Evolutionary conservation across 163 green algal species (phyloP).

Genomic region (Trebouxiophyceae sp.): DNA sequence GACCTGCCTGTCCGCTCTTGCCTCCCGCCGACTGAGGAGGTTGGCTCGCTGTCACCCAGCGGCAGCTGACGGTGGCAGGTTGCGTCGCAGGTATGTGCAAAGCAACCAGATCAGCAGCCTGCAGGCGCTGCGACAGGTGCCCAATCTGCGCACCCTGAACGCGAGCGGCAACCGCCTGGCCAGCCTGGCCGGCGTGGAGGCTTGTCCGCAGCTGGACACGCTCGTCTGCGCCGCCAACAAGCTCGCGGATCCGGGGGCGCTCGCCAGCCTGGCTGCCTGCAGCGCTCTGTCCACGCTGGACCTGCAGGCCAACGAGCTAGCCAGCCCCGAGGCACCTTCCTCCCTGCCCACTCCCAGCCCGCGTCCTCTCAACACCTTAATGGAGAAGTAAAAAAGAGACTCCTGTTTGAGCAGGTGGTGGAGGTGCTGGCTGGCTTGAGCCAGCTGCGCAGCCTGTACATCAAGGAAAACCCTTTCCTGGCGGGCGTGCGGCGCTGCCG

Average conservation of each 20-base stretch:
- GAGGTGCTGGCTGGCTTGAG: conserved; percentile 32
- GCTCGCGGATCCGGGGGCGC: background rate
- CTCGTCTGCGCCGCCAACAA: conserved; percentile 3
- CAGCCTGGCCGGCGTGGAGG: conserved; percentile 35
- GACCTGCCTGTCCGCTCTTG: conserved; percentile 69
- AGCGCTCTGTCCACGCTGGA: conserved; percentile 57
- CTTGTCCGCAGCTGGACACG: conserved; percentile 37
- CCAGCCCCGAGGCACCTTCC: conserved; percentile 18
- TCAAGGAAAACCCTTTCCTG: conserved; percentile 74
- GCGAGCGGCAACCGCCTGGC: conserved; percentile 64
- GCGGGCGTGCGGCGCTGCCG: conserved; percentile 63
- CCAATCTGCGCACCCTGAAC: conserved; percentile 69
- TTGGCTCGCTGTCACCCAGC: too few species aligned
- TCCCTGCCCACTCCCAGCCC: too few species aligned
- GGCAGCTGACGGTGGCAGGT: too few species aligned
- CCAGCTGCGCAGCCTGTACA: conserved; percentile 69
- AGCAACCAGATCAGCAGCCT: conserved; percentile 58
- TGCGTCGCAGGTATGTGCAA: conserved; percentile 62
- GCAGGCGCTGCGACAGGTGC: conserved; percentile 32
- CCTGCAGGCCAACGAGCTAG: conserved; percentile 46
- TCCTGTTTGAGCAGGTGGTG: conserved; percentile 13
- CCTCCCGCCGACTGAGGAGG: too few species aligned
- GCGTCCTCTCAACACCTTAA: too few species aligned
- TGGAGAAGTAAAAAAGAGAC: too few species aligned
- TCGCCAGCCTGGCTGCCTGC: conserved; percentile 7